These are phyloP conservation scores for Chrysoporthe puriensis DNA, from an alignment of 2,329 filamentous ascomycete species.

Conservation along the genomic window DNA sequence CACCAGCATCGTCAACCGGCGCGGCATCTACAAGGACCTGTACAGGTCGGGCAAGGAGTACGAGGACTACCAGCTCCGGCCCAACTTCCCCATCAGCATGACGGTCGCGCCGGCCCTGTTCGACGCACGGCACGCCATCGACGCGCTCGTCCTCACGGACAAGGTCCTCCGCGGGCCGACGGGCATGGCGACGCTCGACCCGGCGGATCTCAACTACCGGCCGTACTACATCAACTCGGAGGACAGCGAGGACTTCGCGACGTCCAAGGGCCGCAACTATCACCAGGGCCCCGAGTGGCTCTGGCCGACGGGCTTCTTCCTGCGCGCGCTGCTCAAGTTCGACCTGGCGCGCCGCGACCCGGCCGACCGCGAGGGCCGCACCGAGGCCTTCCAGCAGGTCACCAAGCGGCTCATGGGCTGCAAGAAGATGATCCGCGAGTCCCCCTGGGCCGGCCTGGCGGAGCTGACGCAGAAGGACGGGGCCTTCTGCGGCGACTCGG, in stretches of 20 bases:
- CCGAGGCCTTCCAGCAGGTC: slow-evolving; percentile 93
- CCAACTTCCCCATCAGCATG: slow-evolving; percentile 97
- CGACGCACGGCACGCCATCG: slow-evolving; percentile 74
- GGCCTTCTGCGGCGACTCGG: slow-evolving; percentile 82
- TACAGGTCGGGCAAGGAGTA: slow-evolving; percentile 94
- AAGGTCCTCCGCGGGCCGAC: slow-evolving; percentile 79
- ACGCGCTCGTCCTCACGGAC: slow-evolving; percentile 81
- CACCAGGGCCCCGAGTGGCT: slow-evolving; percentile 98
- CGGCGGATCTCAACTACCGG: slow-evolving; percentile 87
- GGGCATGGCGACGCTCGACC: slow-evolving; percentile 95
- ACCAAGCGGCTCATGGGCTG: slow-evolving; percentile 81
- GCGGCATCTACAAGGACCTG: slow-evolving; percentile 97
- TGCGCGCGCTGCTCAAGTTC: slow-evolving; percentile 88
- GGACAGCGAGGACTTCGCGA: slow-evolving; percentile 88
- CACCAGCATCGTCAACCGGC: slow-evolving; percentile 76
- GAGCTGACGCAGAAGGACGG: slow-evolving; percentile 93
- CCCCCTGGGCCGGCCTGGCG: slow-evolving; percentile 85
- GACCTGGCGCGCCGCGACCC: slow-evolving; percentile 73
- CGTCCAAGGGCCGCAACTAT: slow-evolving; percentile 93
- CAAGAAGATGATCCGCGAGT: slow-evolving; percentile 80
- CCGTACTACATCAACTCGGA: slow-evolving; percentile 96
- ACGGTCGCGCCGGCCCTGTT: slow-evolving; percentile 89
- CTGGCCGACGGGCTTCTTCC: slow-evolving; percentile 96
- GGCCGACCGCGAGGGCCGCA: slow-evolving; percentile 63
- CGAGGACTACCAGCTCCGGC: slow-evolving; percentile 93